A percentile compares a stretch with the other conserved stretches of the same genome.
These are phyloP conservation scores for Heterobasidion parviporum DNA, from an alignment of 1,284 basidiomycete genomes.

Conservation along the genomic window DNA sequence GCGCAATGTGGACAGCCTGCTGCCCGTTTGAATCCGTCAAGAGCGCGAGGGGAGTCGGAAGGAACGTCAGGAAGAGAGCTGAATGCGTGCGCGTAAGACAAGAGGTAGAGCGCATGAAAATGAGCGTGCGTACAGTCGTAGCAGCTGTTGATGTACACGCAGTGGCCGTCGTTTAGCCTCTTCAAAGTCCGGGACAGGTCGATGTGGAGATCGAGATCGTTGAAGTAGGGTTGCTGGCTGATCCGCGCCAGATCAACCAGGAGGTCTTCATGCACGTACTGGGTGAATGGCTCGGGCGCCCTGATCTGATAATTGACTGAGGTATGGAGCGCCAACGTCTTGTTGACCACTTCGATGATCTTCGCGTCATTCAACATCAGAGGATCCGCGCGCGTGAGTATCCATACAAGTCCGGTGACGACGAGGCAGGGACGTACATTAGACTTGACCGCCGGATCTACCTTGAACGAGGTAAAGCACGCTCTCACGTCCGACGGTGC, in stretches of 20 bases:
- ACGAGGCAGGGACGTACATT: constrained; percentile 28
- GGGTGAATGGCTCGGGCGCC: constrained; percentile 44
- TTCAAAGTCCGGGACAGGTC: constrained; percentile 47
- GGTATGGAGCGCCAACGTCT: constrained; percentile 52
- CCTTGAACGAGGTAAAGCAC: constrained; percentile 39
- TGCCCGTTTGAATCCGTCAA: constrained; percentile 35
- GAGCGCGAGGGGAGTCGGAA: constrained; percentile 46
- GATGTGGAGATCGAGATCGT: constrained; percentile 46
- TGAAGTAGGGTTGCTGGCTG: constrained; percentile 30
- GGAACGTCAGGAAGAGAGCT: constrained; percentile 42
- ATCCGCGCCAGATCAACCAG: constrained; percentile 42
- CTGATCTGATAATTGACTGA: constrained; percentile 49
- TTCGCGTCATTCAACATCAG: constrained; percentile 11
- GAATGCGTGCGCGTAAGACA: not conserved
- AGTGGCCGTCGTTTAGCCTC: constrained; percentile 50
- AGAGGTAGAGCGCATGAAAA: not conserved
- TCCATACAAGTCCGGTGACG: too few relatives aligned
- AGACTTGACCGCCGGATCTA: constrained; percentile 33
- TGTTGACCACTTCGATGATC: constrained; percentile 50
- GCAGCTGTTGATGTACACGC: constrained; percentile 45
- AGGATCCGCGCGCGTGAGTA: not conserved
- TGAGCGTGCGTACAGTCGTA: constrained; percentile 36
- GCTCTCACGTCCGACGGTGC: constrained; percentile 39
- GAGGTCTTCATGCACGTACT: constrained; percentile 49
- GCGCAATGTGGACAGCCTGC: constrained; percentile 47